Percentiles rank a stretch among this genome's conserved stretches.
Conservation (phyloP, 257 asterid genomes). For the Capsicum baccatum region DNA sequence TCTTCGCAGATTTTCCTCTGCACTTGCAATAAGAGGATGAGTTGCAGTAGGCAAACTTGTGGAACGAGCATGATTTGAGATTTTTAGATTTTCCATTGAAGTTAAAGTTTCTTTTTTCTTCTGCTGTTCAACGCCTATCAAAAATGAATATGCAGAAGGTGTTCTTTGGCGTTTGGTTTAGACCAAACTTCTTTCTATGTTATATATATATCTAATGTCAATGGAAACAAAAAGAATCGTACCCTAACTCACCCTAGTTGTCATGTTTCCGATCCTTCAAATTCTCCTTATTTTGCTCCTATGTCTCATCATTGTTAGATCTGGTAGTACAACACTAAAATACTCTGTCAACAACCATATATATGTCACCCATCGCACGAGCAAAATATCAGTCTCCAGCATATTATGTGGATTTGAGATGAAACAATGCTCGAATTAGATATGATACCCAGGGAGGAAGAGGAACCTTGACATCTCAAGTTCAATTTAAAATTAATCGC, state of each 20-base stretch:
- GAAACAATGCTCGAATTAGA: neutral
- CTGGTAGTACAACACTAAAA: neutral
- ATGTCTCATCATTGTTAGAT: neutral
- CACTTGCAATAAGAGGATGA: conserved; percentile 38
- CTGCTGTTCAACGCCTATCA: too few relatives aligned
- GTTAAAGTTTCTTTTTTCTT: conserved; percentile 34
- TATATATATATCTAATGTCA: neutral
- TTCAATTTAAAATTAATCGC: neutral
- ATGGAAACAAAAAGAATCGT: neutral
- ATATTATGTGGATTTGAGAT: neutral
- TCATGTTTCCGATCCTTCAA: neutral
- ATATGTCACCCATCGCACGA: neutral
- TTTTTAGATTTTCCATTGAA: neutral
- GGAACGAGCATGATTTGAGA: conserved; percentile 43
- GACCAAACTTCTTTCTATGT: neutral
- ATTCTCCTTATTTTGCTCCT: neutral
- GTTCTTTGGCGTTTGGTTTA: neutral
- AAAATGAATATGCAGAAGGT: neutral
- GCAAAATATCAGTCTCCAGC: neutral
- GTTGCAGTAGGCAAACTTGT: conserved; percentile 51
- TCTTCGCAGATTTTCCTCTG: conserved; percentile 37
- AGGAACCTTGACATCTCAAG: neutral
- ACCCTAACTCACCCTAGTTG: neutral
- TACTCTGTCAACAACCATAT: neutral
- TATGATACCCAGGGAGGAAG: neutral